Evolutionary conservation across 306 rosid genomes (phyloP), one percentile per base, ranked within the genome.

Genomic region (Dalbergia cultrata): DNA sequence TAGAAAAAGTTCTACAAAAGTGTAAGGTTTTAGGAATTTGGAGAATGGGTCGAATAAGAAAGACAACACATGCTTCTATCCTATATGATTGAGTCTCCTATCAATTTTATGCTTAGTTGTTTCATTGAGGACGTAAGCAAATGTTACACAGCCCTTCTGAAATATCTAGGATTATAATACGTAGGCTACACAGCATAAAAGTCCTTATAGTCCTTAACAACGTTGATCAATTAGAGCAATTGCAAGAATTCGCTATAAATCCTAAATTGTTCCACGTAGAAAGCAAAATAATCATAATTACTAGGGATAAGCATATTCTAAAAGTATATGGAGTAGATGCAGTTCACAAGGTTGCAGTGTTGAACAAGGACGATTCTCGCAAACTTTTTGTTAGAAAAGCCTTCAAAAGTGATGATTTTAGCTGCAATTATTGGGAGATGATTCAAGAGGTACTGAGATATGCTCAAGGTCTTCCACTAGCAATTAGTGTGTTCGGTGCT

Each of bases 401-500:
- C 43, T 75, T 60, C 79, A 75, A 5, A 19, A 44, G 14, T 13
- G 70, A 43, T 9, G 8, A 16, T 8, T 17, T 10, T 9, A 59
- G 16, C 8, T 60, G 31, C 5, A 7, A 0, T 3, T 22, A 5
- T 61, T 1, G 2, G 5, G 47, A 8, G 34, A 0, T 75, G 31
- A 45, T 26, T 33, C 45, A 14, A 9, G 9, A 18, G 56, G 16
- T 61, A 14, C 60, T 75, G 3, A 19, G 21, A 12, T 68, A 68
- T 68, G 74, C 19, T 68, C 58, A 44, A 5, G 10, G 17, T 13
- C 70, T 60, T 75, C 79, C 70, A n/a, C 16, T 75, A 10, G 34
- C 12, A 14, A 14, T 75, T 13, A 61, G 6, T 22, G 14, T 8
- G 22, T 2, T 62, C 5, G 70, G 74, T 11, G 22, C 58, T 68